Evolutionary conservation across 2,329 filamentous ascomycete genomes (phyloP).

Genomic region (Cladosporium oxysporum): DNA sequence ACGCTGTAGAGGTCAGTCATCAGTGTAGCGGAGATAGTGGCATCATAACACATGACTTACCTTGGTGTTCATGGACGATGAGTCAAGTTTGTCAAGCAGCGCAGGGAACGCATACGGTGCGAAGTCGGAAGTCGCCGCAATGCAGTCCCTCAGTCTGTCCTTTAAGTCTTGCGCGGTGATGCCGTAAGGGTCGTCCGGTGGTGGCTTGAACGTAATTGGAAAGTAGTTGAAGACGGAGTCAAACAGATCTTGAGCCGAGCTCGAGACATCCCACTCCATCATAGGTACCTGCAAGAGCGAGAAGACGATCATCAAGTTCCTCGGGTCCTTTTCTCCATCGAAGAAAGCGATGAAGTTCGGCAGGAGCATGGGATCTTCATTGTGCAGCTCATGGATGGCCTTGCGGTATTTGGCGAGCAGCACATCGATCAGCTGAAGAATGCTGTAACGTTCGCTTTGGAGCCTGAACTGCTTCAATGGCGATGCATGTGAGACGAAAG

Average conservation of each 20-base stretch:
- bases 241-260: constrained; percentile 63
- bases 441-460: constrained; percentile 61
- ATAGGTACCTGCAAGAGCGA: constrained; percentile 67
- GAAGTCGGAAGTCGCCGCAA: constrained; percentile 62
- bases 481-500: constrained; percentile 54
- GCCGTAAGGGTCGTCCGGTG: constrained; percentile 68
- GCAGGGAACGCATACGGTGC: constrained; percentile 69
- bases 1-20: constrained; percentile 44
- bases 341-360: constrained; percentile 65
- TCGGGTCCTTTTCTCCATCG: constrained; percentile 68
- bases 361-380: constrained; percentile 56
- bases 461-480: constrained; percentile 63
- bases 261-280: constrained; percentile 66
- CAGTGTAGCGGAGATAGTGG: not conserved
- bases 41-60: constrained; percentile 35
- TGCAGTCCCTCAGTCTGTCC: constrained; percentile 62
- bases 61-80: constrained; percentile 68
- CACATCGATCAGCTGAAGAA: constrained; percentile 62
- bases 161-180: constrained; percentile 71
- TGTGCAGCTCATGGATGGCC: constrained; percentile 58
- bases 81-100: constrained; percentile 68
- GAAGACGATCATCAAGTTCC: constrained; percentile 71
- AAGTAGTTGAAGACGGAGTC: constrained; percentile 73
- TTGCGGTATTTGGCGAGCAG: constrained; percentile 63
- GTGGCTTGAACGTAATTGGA: constrained; percentile 69